Evolutionary conservation across 768 basidiomycete genomes (phyloP).

Genomic region (Ephemerocybe angulata): DNA sequence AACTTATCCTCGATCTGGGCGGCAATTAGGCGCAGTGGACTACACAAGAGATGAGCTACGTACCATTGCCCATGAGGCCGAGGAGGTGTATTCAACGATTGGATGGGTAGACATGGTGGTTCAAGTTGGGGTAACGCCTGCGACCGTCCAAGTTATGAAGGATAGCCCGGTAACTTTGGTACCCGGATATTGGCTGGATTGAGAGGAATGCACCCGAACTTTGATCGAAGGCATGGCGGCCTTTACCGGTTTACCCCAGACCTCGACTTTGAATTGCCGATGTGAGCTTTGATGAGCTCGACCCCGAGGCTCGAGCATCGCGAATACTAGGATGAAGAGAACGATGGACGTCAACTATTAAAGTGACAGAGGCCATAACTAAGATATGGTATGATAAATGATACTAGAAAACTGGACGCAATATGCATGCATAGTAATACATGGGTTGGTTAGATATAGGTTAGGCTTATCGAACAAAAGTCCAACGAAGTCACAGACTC

Average conservation of each 20-base stretch:
- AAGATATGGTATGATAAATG: neutral
- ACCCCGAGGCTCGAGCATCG: too few species aligned
- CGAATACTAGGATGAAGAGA: too few species aligned
- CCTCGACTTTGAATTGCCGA: too few species aligned
- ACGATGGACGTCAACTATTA: too few species aligned
- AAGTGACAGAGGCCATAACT: too few species aligned
- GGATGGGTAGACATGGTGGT: conserved; percentile 61
- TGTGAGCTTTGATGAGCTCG: too few species aligned
- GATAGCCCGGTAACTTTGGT: neutral
- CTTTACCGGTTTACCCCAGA: neutral
- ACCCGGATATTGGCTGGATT: neutral
- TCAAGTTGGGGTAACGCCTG: neutral
- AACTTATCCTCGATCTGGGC: conserved; percentile 86
- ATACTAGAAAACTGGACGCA: neutral
- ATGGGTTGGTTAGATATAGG: neutral
- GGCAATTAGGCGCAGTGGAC: neutral
- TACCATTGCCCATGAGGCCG: conserved; percentile 87
- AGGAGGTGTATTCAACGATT: conserved; percentile 71
- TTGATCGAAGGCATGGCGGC: neutral
- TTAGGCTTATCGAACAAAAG: neutral
- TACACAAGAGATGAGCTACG: neutral
- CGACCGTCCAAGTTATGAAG: neutral
- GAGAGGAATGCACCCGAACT: neutral
- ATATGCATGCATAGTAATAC: neutral
- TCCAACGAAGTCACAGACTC: neutral